Evolutionary conservation across 2,329 filamentous ascomycete genomes (phyloP), one percentile per base, ranked within the genome.

Genomic region (Stemphylium vesicarium): DNA sequence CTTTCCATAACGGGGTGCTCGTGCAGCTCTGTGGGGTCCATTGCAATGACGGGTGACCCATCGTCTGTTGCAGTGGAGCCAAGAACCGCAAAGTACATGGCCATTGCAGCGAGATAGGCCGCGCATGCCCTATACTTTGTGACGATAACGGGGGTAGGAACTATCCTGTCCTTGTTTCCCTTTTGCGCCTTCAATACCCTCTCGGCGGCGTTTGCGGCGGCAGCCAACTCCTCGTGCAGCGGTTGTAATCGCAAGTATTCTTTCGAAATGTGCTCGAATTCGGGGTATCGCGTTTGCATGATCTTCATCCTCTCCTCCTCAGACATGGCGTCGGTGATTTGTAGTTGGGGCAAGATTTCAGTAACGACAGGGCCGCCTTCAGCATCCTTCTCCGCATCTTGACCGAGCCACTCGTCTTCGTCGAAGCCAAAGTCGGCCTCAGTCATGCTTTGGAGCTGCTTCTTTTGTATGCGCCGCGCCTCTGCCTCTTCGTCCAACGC

Each of bases 391-490:
- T 71, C 78, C 13, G 80, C 80, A 3, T 79, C 77, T 35, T 74
- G 60, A 22, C 84, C 85, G 33, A 88, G 74, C 95, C 94, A 98
- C 64, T 96, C 92, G 37, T 86, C 84, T 69, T 96, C 91, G 66
- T 98, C 92, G 62, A 98, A 96, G 8, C 92, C 88, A 70, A 97
- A 99, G 72, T 99, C 95, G 35, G 90, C 89, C 64, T 96, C 93
- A 5, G 87, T 85, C 90, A 99, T 95, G 63, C 89, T 88, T 64
- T 92, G 84, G 20, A 98, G 77, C 72, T 95, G 94, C 82, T 96
- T 97, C 77, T 92, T 88, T 75, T 98, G 94, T 56, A 99, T 77
- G 58, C 92, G 84, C 74, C 89, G 88, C 3, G 94, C 95, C 74
- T 99, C 96, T 10, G 84, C 86, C 76, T 99, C 96, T 80, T 99